Conservation (phyloP, 345 rosid species). For the Lepidium aucheri region DNA sequence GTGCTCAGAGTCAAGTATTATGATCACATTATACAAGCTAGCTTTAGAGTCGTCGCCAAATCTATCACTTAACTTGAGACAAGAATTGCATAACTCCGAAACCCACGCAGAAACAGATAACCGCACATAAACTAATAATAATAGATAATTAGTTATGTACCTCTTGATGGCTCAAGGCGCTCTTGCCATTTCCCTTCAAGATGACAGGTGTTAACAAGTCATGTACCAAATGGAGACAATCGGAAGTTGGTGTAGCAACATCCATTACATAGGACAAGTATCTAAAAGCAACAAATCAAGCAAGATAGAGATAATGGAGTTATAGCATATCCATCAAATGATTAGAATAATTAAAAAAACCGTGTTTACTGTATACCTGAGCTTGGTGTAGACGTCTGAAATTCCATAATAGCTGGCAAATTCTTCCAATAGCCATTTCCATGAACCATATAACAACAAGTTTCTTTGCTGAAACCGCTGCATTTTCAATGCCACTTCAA, state of each 20-base stretch:
- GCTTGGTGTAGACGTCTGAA: slow-evolving; percentile 83
- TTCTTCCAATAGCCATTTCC: slow-evolving; percentile 95
- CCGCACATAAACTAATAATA: background rate
- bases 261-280: slow-evolving; percentile 96
- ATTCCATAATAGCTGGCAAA: slow-evolving; percentile 93
- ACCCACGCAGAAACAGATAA: background rate
- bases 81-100: background rate
- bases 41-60: background rate
- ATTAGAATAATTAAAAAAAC: background rate
- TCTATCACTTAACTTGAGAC: background rate
- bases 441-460: slow-evolving; percentile 67
- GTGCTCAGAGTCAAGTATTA: background rate
- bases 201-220: slow-evolving; percentile 79
- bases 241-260: slow-evolving; percentile 96
- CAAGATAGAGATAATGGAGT: background rate
- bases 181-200: slow-evolving; percentile 76
- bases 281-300: slow-evolving; percentile 34
- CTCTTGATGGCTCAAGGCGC: slow-evolving; percentile 95
- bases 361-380: slow-evolving; percentile 40
- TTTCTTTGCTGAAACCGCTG: slow-evolving; percentile 90
- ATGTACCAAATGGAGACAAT: slow-evolving; percentile 79
- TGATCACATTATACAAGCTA: background rate
- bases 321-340: slow-evolving; percentile 4
- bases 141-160: slow-evolving; percentile 28
- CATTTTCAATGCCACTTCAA: slow-evolving; percentile 90